Conservation (phyloP, 106 monocot genomes). For the Gastrodia elata region DNA sequence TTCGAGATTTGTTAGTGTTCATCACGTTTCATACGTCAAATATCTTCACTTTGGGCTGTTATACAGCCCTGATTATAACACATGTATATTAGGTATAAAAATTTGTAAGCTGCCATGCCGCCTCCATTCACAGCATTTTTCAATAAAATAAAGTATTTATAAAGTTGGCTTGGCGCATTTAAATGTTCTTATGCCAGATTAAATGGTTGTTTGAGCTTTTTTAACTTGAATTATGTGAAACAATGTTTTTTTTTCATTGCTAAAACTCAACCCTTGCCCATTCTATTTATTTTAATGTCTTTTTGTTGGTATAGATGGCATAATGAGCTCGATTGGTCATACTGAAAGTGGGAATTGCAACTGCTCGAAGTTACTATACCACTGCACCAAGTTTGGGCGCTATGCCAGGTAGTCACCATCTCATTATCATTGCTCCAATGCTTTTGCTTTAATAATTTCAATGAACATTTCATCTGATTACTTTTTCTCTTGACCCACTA, state of each 20-base stretch:
- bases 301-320: conserved; percentile 12
- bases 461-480: not conserved
- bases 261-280: not conserved
- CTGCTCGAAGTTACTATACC: conserved; percentile 21
- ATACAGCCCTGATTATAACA: too few relatives aligned
- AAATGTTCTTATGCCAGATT: not conserved
- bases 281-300: not conserved
- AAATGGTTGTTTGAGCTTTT: not conserved
- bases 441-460: not conserved
- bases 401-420: conserved; percentile 26
- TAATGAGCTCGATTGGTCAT: conserved; percentile 26
- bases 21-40: too few relatives aligned
- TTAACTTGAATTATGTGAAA: not conserved
- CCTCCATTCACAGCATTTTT: too few relatives aligned
- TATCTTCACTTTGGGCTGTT: too few relatives aligned
- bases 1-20: too few relatives aligned
- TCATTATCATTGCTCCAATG: not conserved
- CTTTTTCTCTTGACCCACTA: not conserved
- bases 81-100: too few relatives aligned
- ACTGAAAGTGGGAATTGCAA: not conserved
- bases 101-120: too few relatives aligned
- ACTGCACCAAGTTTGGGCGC: conserved; percentile 28
- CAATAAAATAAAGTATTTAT: too few relatives aligned
- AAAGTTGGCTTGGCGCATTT: not conserved
- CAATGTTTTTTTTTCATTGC: not conserved